Conservation (phyloP, 139 green algal genomes). For the Closterium sp. region DNA sequence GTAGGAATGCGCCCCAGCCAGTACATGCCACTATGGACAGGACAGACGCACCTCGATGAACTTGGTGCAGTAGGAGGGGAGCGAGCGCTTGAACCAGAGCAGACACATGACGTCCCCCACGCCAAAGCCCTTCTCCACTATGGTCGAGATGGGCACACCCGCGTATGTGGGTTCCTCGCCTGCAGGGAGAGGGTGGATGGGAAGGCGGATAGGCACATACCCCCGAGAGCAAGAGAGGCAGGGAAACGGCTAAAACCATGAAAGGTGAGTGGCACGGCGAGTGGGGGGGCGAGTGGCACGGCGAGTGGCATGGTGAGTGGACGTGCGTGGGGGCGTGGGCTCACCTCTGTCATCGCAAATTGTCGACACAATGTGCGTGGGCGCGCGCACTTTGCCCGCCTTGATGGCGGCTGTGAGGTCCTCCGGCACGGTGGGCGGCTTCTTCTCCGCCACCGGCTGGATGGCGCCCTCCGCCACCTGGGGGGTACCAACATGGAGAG, state of each 20-base stretch:
- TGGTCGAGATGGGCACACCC: conserved; percentile 62
- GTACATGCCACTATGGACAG: too few species aligned
- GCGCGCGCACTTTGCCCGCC: conserved; percentile 79
- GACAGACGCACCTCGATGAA: conserved; percentile 92
- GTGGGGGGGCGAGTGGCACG: too few species aligned
- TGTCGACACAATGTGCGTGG: conserved; percentile 86
- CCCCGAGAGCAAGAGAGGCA: too few species aligned
- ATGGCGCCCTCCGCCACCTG: conserved; percentile 62
- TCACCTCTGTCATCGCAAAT: conserved; percentile 91
- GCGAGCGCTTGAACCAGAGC: conserved; percentile 72
- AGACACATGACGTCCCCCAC: conserved; percentile 84
- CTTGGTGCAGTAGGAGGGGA: conserved; percentile 81
- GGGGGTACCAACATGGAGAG: background rate
- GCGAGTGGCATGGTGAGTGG: too few species aligned
- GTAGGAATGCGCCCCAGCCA: too few species aligned
- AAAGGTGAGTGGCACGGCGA: too few species aligned
- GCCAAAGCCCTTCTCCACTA: conserved; percentile 78
- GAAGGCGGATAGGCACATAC: too few species aligned
- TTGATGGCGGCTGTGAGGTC: conserved; percentile 79
- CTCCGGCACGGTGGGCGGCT: conserved; percentile 68
- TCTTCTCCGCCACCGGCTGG: conserved; percentile 62
- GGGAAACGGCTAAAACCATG: too few species aligned
- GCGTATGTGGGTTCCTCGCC: conserved; percentile 79
- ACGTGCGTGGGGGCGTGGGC: too few species aligned
- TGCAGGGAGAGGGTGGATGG: background rate